A percentile compares a stretch with the other conserved stretches of the same genome.
phyloP scores from a whole-genome alignment of 139 green algal species.

The Pleodorina starrii region DNA sequence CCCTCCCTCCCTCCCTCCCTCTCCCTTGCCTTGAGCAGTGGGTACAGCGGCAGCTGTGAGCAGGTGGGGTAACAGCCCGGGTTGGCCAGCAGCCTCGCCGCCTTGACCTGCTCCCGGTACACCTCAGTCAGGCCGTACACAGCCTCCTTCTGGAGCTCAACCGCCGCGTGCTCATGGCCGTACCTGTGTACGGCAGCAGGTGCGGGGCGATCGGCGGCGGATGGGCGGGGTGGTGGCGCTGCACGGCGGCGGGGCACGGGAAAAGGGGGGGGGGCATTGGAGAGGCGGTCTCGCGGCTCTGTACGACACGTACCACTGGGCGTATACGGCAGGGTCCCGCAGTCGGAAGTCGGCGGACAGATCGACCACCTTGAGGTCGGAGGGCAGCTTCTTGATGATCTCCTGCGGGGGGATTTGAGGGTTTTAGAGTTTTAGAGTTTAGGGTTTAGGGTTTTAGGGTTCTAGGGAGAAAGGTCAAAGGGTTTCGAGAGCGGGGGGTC shows the following conservation, averaged over 20 bases:
- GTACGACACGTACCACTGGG: slow-evolving; percentile 92
- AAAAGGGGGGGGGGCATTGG: no score
- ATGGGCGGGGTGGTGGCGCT: no score
- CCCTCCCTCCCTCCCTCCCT: no score
- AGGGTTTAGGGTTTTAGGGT: no score
- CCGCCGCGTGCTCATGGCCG: slow-evolving; percentile 88
- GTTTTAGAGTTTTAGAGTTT: no score
- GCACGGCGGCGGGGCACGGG: no score
- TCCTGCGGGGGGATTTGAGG: no score
- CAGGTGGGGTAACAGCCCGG: slow-evolving; percentile 98
- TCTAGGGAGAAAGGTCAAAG: no score
- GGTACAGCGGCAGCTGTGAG: slow-evolving; percentile 87
- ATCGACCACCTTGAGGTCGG: slow-evolving; percentile 94
- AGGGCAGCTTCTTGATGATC: slow-evolving; percentile 87
- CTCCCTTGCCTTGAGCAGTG: slow-evolving; percentile 78
- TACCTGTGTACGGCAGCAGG: slow-evolving; percentile 76
- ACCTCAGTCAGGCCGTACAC: slow-evolving; percentile 98
- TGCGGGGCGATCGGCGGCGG: background rate
- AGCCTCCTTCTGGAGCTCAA: slow-evolving; percentile 95
- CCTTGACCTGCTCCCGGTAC: slow-evolving; percentile 70
- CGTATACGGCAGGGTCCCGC: slow-evolving; percentile 85
- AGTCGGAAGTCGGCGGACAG: slow-evolving; percentile 97
- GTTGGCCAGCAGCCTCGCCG: slow-evolving; percentile 95
- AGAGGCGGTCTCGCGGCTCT: no score
- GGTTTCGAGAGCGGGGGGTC: no score